phyloP scores from a whole-genome alignment of 768 basidiomycete genomes.

The Lanmaoa rubissima region DNA sequence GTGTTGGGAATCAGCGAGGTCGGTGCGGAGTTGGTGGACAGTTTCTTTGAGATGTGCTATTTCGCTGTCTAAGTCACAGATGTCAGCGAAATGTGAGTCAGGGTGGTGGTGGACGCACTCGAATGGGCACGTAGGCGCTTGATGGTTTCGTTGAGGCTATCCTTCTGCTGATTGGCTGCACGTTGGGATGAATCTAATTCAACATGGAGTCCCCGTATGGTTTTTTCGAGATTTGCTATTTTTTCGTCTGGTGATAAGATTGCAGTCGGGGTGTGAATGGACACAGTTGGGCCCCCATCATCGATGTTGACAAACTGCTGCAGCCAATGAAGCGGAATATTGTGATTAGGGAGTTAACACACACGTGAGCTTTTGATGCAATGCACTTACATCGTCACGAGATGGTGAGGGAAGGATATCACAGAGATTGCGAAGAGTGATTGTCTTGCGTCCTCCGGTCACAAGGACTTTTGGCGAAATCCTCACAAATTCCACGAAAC shows the following conservation, averaged over 20 bases:
- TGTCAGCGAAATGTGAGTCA: not conserved
- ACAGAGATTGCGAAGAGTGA: not conserved
- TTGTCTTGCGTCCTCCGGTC: not conserved
- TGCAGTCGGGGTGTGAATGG: not conserved
- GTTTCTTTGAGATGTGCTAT: not conserved
- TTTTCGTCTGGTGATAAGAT: not conserved
- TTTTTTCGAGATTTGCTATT: not conserved
- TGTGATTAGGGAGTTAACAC: not conserved
- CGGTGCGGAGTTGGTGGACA: not conserved
- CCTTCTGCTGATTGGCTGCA: no score
- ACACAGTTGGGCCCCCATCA: not conserved
- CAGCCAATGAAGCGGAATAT: not conserved
- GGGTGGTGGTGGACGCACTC: not conserved
- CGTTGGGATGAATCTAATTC: not conserved
- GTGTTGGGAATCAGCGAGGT: not conserved
- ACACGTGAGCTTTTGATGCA: not conserved
- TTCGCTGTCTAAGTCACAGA: not conserved
- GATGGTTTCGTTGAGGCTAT: not conserved
- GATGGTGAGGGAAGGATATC: not conserved
- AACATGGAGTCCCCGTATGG: not conserved
- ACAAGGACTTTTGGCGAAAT: slow-evolving; percentile 7
- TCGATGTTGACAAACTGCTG: not conserved
- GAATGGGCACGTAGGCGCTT: not conserved
- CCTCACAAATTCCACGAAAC: not conserved
- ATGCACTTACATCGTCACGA: not conserved